These are phyloP conservation scores for Lippia alba DNA, from an alignment of 305 asterid genomes.

Conservation along the genomic window DNA sequence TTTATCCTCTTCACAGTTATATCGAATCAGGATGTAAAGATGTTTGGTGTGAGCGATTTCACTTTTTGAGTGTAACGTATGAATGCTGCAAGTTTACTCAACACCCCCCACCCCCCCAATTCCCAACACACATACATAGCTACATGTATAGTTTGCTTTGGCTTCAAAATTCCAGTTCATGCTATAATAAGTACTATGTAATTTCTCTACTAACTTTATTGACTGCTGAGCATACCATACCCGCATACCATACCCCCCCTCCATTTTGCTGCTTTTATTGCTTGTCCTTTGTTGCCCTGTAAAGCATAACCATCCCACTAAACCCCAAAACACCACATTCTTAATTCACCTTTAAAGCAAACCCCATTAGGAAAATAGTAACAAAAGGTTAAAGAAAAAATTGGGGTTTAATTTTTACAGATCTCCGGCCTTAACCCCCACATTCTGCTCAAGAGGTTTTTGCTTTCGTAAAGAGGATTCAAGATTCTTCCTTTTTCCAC, in stretches of 20 bases:
- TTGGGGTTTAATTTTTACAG: slow-evolving; percentile 39
- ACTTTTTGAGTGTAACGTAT: no score
- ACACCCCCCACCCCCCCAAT: no score
- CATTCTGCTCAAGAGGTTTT: slow-evolving; percentile 37
- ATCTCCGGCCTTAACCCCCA: slow-evolving; percentile 46
- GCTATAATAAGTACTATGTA: slow-evolving; percentile 22
- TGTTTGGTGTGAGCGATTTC: no score
- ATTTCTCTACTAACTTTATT: slow-evolving; percentile 18
- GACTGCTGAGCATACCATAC: slow-evolving; percentile 30
- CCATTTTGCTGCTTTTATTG: slow-evolving; percentile 29
- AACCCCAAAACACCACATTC: slow-evolving; percentile 34
- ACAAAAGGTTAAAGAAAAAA: slow-evolving; percentile 8
- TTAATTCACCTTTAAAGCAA: slow-evolving; percentile 28
- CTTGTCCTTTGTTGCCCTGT: slow-evolving; percentile 35
- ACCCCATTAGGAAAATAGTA: neutral
- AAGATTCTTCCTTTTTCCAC: slow-evolving; percentile 30
- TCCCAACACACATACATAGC: neutral
- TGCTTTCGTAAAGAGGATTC: slow-evolving; percentile 23
- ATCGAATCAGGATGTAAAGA: no score
- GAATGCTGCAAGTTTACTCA: slow-evolving; percentile 1
- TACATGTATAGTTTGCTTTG: slow-evolving; percentile 4
- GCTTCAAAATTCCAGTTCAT: slow-evolving; percentile 29
- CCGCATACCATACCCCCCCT: no score
- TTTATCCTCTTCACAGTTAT: no score
- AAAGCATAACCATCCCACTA: slow-evolving; percentile 41